Evolutionary conservation across 1,139 yeast species (phyloP).

Genomic region (Arxiozyma heterogenica): DNA sequence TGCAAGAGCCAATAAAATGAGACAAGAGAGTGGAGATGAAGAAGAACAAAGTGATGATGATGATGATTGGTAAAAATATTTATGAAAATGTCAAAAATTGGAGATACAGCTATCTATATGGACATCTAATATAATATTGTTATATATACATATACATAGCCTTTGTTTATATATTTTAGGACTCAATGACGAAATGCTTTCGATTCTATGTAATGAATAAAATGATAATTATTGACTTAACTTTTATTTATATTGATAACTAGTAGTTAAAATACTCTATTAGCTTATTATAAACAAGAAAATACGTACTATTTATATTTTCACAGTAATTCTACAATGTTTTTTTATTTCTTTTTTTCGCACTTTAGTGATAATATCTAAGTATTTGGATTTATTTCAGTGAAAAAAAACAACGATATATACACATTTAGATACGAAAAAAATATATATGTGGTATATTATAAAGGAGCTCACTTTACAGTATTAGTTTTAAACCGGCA

Average conservation of each 20-base stretch:
- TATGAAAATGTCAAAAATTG: no score
- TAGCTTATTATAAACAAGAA: no score
- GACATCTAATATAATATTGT: background rate
- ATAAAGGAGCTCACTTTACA: no score
- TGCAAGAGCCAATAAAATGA: slow-evolving; percentile 71
- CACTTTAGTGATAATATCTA: background rate
- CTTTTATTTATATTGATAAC: no score
- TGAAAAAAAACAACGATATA: background rate
- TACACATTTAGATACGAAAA: no score
- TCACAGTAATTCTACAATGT: no score
- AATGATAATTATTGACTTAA: no score
- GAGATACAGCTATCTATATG: background rate
- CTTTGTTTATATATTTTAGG: background rate
- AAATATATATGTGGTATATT: no score
- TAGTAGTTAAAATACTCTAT: background rate
- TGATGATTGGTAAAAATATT: slow-evolving; percentile 20
- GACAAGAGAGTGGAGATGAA: slow-evolving; percentile 67
- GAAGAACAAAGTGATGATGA: slow-evolving; percentile 55
- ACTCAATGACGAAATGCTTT: background rate
- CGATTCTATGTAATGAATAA: no score
- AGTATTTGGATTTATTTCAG: no score
- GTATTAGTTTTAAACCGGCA: no score
- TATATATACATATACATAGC: background rate
- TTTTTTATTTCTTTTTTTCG: background rate
- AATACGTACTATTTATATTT: no score